A percentile compares a stretch with the other conserved stretches of the same genome.
These are phyloP conservation scores for Teunomyces pallodes DNA, from an alignment of 805 yeast genomes.

Conservation along the genomic window DNA sequence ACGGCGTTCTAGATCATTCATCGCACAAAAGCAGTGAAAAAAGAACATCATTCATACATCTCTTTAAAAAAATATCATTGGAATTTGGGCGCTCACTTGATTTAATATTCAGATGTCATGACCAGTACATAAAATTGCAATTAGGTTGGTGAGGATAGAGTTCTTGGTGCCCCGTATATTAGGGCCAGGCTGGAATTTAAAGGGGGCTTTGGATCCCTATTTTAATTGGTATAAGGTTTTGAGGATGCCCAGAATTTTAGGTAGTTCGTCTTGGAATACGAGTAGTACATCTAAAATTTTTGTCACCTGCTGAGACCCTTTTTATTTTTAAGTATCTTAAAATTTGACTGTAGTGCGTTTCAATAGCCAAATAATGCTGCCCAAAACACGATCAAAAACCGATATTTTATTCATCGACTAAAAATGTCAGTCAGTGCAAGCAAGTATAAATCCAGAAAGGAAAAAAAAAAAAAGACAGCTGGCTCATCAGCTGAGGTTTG, in stretches of 20 bases:
- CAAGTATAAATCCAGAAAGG: background rate
- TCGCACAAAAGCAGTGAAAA: background rate
- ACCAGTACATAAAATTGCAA: background rate
- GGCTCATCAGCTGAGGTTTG: too few species aligned
- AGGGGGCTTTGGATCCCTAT: background rate
- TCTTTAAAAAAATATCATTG: background rate
- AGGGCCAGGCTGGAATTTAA: background rate
- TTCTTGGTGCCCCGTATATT: background rate
- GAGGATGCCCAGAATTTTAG: background rate
- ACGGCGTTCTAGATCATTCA: background rate
- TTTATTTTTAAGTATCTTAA: background rate
- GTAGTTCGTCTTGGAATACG: background rate
- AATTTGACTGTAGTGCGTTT: background rate
- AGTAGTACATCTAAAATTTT: background rate
- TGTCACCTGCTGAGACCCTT: background rate
- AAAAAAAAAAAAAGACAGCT: too few species aligned
- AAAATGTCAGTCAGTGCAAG: background rate
- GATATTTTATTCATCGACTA: background rate
- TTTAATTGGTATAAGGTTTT: background rate
- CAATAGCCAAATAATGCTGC: background rate
- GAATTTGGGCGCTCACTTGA: background rate
- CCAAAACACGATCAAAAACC: background rate
- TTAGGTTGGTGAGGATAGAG: background rate
- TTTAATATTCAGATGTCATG: background rate
- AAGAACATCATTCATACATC: background rate